Evolutionary conservation across 257 asterid genomes (phyloP).

Genomic region (Nicotiana sylvestris): DNA sequence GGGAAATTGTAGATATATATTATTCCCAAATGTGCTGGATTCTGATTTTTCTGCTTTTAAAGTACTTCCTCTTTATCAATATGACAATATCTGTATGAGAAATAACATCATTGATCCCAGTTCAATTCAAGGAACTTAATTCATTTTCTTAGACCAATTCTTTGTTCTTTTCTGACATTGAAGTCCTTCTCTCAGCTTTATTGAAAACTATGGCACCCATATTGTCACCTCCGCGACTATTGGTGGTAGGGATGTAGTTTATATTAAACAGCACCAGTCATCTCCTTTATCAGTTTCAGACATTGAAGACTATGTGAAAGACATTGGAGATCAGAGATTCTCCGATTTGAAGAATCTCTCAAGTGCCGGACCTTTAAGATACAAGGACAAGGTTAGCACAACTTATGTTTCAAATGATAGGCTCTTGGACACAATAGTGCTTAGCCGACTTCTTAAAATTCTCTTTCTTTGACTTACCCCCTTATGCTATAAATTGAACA

Average conservation of each 20-base stretch:
- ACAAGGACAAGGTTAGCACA: conserved; percentile 92
- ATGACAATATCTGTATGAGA: neutral
- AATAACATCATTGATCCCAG: neutral
- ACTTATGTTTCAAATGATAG: neutral
- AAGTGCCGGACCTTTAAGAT: conserved; percentile 70
- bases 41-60: neutral
- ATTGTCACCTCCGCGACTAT: conserved; percentile 89
- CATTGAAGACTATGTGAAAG: conserved; percentile 79
- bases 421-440: neutral
- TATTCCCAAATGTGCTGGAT: neutral
- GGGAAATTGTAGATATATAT: neutral
- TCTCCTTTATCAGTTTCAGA: conserved; percentile 75
- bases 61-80: neutral
- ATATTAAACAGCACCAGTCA: conserved; percentile 82
- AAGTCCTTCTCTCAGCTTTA: conserved; percentile 64
- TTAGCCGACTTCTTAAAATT: neutral
- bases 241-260: conserved; percentile 95
- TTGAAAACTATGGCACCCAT: conserved; percentile 95
- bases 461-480: neutral
- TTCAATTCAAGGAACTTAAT: neutral
- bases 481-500: neutral
- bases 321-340: conserved; percentile 89
- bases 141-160: neutral
- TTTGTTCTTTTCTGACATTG: conserved; percentile 17
- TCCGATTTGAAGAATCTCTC: conserved; percentile 67